phyloP scores from a whole-genome alignment of 73 alveolate genomes.

The Tetrahymena elliotti region DNA sequence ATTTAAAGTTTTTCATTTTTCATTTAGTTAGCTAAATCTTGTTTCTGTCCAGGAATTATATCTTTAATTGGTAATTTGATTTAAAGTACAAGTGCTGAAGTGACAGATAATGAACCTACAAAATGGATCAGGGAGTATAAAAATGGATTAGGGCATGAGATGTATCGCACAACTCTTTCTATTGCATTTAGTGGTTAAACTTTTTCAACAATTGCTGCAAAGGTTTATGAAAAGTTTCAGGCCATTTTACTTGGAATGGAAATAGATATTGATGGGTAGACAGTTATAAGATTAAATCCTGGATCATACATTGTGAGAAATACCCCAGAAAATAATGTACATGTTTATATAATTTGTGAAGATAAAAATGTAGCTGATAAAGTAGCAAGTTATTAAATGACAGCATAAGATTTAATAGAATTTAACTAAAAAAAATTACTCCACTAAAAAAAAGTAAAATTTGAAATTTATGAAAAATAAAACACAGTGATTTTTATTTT shows the following conservation, averaged over 20 bases:
- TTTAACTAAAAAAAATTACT: constrained; percentile 8
- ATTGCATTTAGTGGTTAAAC: constrained; percentile 60
- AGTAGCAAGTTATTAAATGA: constrained; percentile 70
- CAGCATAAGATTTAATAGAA: constrained; percentile 29
- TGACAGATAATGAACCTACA: constrained; percentile 62
- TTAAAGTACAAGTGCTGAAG: constrained; percentile 77
- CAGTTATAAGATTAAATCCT: constrained; percentile 87
- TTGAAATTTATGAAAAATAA: neutral
- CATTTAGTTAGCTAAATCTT: constrained; percentile 69
- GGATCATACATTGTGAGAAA: constrained; percentile 71
- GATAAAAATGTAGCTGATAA: constrained; percentile 88
- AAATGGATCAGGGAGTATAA: constrained; percentile 88
- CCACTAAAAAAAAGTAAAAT: neutral
- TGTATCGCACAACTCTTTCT: constrained; percentile 66
- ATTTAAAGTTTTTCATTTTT: neutral
- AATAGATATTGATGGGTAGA: constrained; percentile 69
- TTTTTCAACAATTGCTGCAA: constrained; percentile 78
- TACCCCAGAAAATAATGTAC: constrained; percentile 62
- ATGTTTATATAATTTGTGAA: constrained; percentile 83
- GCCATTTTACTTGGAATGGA: constrained; percentile 92
- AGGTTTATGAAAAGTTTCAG: constrained; percentile 67
- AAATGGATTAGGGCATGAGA: constrained; percentile 92
- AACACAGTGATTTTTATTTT: neutral
- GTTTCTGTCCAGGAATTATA: constrained; percentile 94
- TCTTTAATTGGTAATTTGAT: constrained; percentile 72